A percentile compares a stretch with the other conserved stretches of the same genome.
phyloP scores from a whole-genome alignment of 1,139 yeast genomes.

The Suhomyces choctaworum region DNA sequence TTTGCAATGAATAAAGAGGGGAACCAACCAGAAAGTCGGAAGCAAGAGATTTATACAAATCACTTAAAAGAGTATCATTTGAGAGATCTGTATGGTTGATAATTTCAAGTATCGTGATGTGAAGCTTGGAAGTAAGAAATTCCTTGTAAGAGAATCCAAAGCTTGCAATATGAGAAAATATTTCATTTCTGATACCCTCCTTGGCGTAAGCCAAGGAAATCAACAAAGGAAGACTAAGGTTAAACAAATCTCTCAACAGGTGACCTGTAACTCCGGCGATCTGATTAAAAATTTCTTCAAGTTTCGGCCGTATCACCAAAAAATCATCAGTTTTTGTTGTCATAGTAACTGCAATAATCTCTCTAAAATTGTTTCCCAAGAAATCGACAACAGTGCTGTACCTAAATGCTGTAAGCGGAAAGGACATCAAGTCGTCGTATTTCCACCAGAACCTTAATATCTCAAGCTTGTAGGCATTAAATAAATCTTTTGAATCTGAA shows the following conservation, averaged over 20 bases:
- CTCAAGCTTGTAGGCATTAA: constrained; percentile 30
- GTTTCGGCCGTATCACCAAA: neutral
- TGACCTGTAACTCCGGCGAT: neutral
- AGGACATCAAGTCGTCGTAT: constrained; percentile 30
- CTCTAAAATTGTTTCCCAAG: constrained; percentile 29
- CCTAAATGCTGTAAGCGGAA: constrained; percentile 43
- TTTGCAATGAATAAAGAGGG: neutral
- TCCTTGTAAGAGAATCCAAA: constrained; percentile 15
- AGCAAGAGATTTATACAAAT: constrained; percentile 13
- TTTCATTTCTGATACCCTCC: constrained; percentile 41
- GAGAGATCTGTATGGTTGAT: constrained; percentile 46
- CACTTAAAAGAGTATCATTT: constrained; percentile 22
- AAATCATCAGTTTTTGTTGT: constrained; percentile 19
- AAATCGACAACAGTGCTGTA: constrained; percentile 30
- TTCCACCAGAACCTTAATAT: constrained; percentile 45
- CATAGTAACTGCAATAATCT: constrained; percentile 36
- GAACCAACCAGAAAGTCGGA: neutral
- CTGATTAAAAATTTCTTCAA: neutral
- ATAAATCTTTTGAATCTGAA: constrained; percentile 23
- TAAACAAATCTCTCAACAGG: constrained; percentile 21
- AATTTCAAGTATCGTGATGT: constrained; percentile 29
- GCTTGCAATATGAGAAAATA: constrained; percentile 26
- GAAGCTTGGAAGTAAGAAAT: constrained; percentile 27
- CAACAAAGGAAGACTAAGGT: constrained; percentile 35
- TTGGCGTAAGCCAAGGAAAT: constrained; percentile 49